phyloP scores from a whole-genome alignment of 352 stramenopile genomes.

The Phytophthora cactorum region DNA sequence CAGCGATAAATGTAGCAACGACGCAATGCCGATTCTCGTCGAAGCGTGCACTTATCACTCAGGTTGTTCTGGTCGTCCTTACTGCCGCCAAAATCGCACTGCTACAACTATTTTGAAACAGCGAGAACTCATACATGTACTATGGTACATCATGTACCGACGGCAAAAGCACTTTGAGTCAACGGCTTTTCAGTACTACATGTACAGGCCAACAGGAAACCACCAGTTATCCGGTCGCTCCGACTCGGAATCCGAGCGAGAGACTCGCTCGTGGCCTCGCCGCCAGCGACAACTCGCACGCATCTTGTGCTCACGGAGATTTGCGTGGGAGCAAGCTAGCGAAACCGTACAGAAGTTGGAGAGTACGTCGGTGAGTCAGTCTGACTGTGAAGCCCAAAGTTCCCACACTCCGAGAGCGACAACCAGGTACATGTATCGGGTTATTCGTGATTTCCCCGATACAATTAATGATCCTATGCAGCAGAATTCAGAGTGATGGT shows the following conservation, averaged over 20 bases:
- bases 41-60: too few species aligned
- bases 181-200: too few species aligned
- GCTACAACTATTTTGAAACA: too few species aligned
- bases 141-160: too few species aligned
- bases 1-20: too few species aligned
- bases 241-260: neutral
- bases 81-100: too few species aligned
- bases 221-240: neutral
- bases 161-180: too few species aligned
- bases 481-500: too few species aligned
- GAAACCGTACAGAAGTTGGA: conserved; percentile 1
- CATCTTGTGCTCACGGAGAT: conserved; percentile 9
- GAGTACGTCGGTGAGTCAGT: conserved; percentile 1
- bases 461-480: neutral
- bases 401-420: neutral
- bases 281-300: neutral
- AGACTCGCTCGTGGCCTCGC: neutral
- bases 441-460: neutral
- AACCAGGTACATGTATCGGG: neutral
- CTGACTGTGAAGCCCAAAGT: neutral
- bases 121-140: too few species aligned
- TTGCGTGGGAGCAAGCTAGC: conserved; percentile 1
- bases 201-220: neutral
- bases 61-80: too few species aligned
- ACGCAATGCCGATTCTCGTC: too few species aligned